Evolutionary conservation across 2,329 filamentous ascomycete genomes (phyloP), one percentile per base, ranked within the genome.

Genomic region (Fusarium scirpi): DNA sequence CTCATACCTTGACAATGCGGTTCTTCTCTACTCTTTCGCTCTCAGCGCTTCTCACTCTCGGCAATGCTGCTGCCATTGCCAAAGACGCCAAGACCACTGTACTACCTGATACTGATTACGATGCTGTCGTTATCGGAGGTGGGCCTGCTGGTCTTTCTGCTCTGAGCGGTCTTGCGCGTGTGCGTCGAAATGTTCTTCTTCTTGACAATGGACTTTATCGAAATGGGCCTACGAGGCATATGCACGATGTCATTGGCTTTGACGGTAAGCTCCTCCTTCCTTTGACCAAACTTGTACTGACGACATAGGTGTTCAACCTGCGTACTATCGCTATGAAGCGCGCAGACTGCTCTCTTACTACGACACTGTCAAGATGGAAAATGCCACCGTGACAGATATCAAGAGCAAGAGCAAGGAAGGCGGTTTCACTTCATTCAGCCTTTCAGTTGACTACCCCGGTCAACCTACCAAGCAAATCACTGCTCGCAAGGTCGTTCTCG

Each of bases 161-260:
- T 3, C 69, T 87, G 52, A 90, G 87, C 59, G 87, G 84, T 44
- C 82, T 90, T n/a, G 87, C 85, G 9, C 85, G 88, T 18, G 87
- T 90, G 16, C 83, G 84, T 15, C 82, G 87, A 16, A 85, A 82
- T 8, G 84, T 85, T 1, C 78, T 89, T 10, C 75, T 90, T 44
- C 85, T 90, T 56, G 88, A 90, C 74, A 88, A 86, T 22, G 85
- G 84, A 15, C 80, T 83, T 30, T 90, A 90, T 69, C 85, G 88
- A 54, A 90, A 90, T 72, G 81, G 56, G 2, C 78, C 82, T 0
- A 90, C 88, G 0, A 78, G 87, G 16, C 83, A 88, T 67, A 86
- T 89, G 82, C 88, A 90, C 76, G 88, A 90, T 74, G 85, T 90
- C 1, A 80, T 89, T 27, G 87, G 87, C 5, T 86, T 83, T 60